These are phyloP conservation scores for Fraxinus baroniana DNA, from an alignment of 305 asterid genomes.

Conservation along the genomic window DNA sequence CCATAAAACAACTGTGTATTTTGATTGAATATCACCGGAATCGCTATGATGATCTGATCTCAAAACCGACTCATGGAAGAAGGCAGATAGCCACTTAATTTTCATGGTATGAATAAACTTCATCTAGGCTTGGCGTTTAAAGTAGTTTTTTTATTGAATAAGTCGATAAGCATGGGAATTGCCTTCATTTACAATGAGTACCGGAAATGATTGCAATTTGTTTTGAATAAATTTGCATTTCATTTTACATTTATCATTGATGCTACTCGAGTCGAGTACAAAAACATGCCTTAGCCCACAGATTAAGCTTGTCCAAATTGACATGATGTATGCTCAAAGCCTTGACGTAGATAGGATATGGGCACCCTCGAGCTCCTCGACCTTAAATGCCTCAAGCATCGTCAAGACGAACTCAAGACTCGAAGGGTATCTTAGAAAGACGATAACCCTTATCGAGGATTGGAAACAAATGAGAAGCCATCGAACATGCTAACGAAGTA, in stretches of 20 bases:
- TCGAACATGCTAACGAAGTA: neutral
- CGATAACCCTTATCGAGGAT: neutral
- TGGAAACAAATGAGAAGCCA: neutral
- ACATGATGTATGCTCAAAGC: neutral
- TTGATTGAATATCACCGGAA: slow-evolving; percentile 73
- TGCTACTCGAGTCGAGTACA: neutral
- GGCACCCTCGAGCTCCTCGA: neutral
- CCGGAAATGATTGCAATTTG: slow-evolving; percentile 22
- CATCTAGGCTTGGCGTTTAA: neutral
- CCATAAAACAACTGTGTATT: slow-evolving; percentile 69
- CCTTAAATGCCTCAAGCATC: neutral
- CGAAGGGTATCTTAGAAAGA: neutral
- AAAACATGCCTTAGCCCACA: neutral
- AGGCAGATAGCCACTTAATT: slow-evolving; percentile 47
- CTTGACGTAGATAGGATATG: neutral
- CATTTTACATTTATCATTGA: neutral
- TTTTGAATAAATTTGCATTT: slow-evolving; percentile 17
- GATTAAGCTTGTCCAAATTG: neutral
- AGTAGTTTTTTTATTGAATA: slow-evolving; percentile 9
- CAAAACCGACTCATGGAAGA: slow-evolving; percentile 47
- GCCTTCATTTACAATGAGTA: slow-evolving; percentile 12
- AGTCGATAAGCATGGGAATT: slow-evolving; percentile 1
- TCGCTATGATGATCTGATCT: slow-evolving; percentile 57
- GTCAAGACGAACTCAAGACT: neutral
- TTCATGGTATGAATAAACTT: neutral